A percentile compares a stretch with the other conserved stretches of the same genome.
Conservation (phyloP, 345 rosid species). For the Turritis glabra region DNA sequence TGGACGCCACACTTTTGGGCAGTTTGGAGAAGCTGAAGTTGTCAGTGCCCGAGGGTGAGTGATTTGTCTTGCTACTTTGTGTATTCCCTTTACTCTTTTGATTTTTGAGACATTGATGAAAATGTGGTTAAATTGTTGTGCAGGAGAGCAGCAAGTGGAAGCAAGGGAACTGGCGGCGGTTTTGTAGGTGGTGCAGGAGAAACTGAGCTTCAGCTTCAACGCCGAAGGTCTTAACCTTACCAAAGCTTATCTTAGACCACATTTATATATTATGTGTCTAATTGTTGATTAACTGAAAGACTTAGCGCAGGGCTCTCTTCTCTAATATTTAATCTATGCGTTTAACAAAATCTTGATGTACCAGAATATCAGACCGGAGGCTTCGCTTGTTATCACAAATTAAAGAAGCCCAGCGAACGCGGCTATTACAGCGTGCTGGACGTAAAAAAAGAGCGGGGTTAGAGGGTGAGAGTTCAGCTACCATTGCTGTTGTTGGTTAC, state of each 20-base stretch:
- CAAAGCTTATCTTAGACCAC: not conserved
- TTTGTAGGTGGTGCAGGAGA: slow-evolving; percentile 97
- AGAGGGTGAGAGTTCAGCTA: slow-evolving; percentile 54
- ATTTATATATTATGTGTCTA: not conserved
- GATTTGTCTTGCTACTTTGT: slow-evolving; percentile 26
- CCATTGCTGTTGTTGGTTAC: slow-evolving; percentile 95
- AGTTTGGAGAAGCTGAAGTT: slow-evolving; percentile 89
- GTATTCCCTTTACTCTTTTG: not conserved
- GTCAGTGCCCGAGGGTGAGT: slow-evolving; percentile 95
- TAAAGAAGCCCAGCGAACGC: slow-evolving; percentile 81
- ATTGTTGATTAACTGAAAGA: not conserved
- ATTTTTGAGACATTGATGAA: not conserved
- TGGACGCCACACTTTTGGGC: slow-evolving; percentile 77
- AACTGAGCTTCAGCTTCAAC: slow-evolving; percentile 97
- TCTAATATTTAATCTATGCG: not conserved
- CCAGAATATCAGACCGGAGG: slow-evolving; percentile 76
- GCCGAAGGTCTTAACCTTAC: slow-evolving; percentile 53
- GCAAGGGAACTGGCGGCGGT: slow-evolving; percentile 60
- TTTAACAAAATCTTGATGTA: slow-evolving; percentile 14
- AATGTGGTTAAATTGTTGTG: slow-evolving; percentile 24
- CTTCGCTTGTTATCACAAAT: slow-evolving; percentile 65
- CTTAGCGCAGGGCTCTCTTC: not conserved
- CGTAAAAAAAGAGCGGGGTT: slow-evolving; percentile 63
- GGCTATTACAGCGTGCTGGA: slow-evolving; percentile 82
- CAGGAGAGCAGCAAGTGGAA: slow-evolving; percentile 81